phyloP scores from a whole-genome alignment of 331 rosid species.

The Pyrus hybrid region DNA sequence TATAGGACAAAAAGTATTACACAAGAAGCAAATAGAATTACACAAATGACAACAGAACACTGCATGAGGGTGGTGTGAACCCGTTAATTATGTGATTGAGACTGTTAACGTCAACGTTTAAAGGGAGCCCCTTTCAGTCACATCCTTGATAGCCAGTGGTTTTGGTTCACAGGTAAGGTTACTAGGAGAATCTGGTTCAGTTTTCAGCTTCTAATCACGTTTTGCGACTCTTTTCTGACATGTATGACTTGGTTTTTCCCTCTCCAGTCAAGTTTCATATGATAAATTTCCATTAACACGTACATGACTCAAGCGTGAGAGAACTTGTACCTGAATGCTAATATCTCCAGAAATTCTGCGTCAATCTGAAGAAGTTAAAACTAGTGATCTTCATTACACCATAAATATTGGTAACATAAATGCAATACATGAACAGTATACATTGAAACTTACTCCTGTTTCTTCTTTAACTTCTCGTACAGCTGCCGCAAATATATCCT shows the following conservation, averaged over 20 bases:
- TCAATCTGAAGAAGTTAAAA: slow-evolving; percentile 46
- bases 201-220: not conserved
- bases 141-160: not conserved
- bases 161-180: not conserved
- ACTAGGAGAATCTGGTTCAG: not conserved
- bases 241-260: not conserved
- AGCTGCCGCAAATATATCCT: slow-evolving; percentile 52
- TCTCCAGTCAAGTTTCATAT: not conserved
- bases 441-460: slow-evolving; percentile 56
- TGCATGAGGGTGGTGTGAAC: not conserved
- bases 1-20: no score
- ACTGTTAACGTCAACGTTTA: not conserved
- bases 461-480: slow-evolving; percentile 77
- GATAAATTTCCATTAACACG: not conserved
- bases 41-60: not conserved
- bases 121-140: not conserved
- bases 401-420: not conserved
- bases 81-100: not conserved
- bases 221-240: not conserved
- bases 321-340: slow-evolving; percentile 52
- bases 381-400: slow-evolving; percentile 3
- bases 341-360: slow-evolving; percentile 49
- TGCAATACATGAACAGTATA: not conserved
- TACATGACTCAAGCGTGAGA: not conserved
- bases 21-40: not conserved